Evolutionary conservation across 192 early-diverging fungal species (phyloP), one percentile per base, ranked within the genome.

Genomic region (Backusella psychrophila): DNA sequence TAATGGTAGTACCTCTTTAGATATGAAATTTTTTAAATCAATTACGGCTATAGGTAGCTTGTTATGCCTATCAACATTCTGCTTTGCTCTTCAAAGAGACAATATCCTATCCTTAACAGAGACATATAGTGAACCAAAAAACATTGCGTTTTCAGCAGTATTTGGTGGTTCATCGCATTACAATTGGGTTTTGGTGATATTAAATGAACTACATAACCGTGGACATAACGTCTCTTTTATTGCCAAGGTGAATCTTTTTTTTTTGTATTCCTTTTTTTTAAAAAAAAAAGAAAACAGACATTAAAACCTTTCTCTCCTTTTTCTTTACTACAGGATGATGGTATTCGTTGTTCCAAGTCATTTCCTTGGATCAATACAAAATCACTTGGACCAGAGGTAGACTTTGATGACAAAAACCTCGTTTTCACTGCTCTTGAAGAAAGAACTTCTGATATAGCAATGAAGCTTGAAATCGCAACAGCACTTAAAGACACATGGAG

Each of bases 151-250:
- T 59, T 59, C 56, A 59, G 67, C 67, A 69, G 12, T 38, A 12
- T 0, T 39, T 12, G 69, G 69, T 23, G 69, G 69, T 6, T 71
- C 69, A 19, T 71, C 69, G 21, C 69, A 71, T 49, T 29, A 46
- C 26, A 44, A 26, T 17, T 71, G 69, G 69, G 69, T 71, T 33
- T 41, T 71, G 9, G 26, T 29, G 0, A 49, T 71, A 15, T 42
- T 71, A 17, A 29, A 46, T 71, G 41, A 71, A 11, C 11, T 71
- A 49, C 4, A 26, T 15, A 36, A 71, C 12, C 38, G 69, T 15
- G 69, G 69, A 5, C 69, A 71, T 46, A 71, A 46, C 7, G 26
- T 44, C 3, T 46, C 69, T 19, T 71, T 44, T 44, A 17, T 71
- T 6, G 29, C 69, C 1, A 71, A n/a, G 42, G 69, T 71, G 17